Percentiles rank a stretch among this genome's conserved stretches.
These are phyloP conservation scores for Bipolaris zeicola DNA, from an alignment of 2,329 filamentous ascomycete genomes.

Conservation along the genomic window DNA sequence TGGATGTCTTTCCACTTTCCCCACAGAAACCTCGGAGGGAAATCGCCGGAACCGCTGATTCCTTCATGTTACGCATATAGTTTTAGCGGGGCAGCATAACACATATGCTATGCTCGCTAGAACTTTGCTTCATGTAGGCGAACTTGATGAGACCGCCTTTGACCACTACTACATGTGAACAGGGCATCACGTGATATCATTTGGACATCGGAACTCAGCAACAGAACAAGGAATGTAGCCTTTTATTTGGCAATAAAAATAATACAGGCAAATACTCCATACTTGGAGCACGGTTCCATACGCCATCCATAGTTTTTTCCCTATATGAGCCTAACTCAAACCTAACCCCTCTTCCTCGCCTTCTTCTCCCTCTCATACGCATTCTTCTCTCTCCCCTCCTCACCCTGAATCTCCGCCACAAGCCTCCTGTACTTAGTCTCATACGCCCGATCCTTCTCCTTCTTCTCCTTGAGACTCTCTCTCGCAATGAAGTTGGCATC, in stretches of 20 bases:
- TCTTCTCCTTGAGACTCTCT: conserved; percentile 90
- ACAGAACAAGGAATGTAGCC: no score
- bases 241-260: no score
- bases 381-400: conserved; percentile 87
- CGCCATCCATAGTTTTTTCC: not conserved
- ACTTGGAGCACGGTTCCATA: not conserved
- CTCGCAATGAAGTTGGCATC: conserved; percentile 92
- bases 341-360: conserved; percentile 61
- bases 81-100: no score
- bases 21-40: not conserved
- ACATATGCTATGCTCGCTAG: no score
- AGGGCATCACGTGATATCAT: no score
- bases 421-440: conserved; percentile 94
- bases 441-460: conserved; percentile 89
- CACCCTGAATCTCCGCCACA: conserved; percentile 92
- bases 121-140: no score
- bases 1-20: not conserved
- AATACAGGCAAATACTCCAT: no score
- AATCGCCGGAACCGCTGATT: not conserved
- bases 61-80: not conserved
- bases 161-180: no score
- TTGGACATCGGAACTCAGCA: no score
- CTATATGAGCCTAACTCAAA: not conserved
- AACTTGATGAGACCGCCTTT: no score
- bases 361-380: conserved; percentile 86